These are phyloP conservation scores for Euryodendron excelsum DNA, from an alignment of 148 eudicot genomes.

Conservation along the genomic window DNA sequence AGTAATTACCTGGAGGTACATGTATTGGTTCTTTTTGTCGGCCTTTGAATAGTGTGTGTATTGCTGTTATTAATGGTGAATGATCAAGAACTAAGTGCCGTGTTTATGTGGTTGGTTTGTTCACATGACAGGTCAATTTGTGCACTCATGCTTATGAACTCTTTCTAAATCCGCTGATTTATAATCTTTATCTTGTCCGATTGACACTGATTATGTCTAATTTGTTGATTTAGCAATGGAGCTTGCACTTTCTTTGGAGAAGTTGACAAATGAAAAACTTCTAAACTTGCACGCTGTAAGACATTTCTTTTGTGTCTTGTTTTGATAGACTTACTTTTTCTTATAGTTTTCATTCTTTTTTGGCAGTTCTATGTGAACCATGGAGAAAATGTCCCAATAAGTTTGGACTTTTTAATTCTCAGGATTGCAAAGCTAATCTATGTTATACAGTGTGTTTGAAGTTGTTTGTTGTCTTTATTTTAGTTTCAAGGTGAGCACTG, in stretches of 20 bases:
- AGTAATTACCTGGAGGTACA: background rate
- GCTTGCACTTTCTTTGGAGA: slow-evolving; percentile 89
- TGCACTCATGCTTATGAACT: background rate
- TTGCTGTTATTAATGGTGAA: background rate
- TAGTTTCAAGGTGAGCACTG: background rate
- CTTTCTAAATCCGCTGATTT: background rate
- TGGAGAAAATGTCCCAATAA: background rate
- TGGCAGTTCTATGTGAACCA: background rate
- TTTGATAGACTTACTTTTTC: background rate
- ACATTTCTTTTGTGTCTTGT: background rate
- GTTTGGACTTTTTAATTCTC: background rate
- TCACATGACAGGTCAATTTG: background rate
- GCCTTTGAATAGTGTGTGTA: background rate
- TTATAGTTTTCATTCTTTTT: background rate
- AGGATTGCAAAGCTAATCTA: background rate
- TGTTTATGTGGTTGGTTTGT: background rate
- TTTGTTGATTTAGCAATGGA: slow-evolving; percentile 70
- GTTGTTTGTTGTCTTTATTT: background rate
- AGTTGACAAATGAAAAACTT: slow-evolving; percentile 85
- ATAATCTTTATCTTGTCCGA: background rate
- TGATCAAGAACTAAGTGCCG: background rate
- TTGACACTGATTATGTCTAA: background rate
- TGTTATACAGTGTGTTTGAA: background rate
- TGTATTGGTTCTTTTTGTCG: background rate
- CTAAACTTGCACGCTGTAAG: slow-evolving; percentile 76